Conservation (phyloP, 345 rosid genomes). For the Gynandropsis gynandra region DNA sequence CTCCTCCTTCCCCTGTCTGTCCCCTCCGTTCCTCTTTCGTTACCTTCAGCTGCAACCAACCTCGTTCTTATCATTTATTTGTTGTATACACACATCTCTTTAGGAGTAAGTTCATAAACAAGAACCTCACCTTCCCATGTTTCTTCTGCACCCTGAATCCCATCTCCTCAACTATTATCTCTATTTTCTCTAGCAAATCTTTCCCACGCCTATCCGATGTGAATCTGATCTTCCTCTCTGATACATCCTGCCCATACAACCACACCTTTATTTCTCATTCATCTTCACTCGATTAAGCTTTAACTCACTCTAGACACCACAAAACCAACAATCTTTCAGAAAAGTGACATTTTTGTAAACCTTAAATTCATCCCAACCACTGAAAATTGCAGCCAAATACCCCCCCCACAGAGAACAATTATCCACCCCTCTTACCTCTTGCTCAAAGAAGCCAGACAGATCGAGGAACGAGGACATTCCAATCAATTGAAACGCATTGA, state of each 20-base stretch:
- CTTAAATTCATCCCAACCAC: too few relatives aligned
- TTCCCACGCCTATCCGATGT: slow-evolving; percentile 68
- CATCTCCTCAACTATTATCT: slow-evolving; percentile 59
- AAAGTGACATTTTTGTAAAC: slow-evolving; percentile 4
- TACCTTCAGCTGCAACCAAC: slow-evolving; percentile 49
- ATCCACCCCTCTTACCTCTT: slow-evolving; percentile 48
- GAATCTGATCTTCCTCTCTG: slow-evolving; percentile 89
- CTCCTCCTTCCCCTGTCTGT: slow-evolving; percentile 38
- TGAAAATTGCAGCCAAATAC: too few relatives aligned
- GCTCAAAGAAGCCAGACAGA: slow-evolving; percentile 87
- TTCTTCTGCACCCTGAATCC: slow-evolving; percentile 78
- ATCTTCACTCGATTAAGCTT: slow-evolving; percentile 6
- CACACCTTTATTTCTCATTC: not conserved
- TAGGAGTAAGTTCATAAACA: not conserved
- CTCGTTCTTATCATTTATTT: not conserved
- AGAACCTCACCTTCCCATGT: slow-evolving; percentile 55
- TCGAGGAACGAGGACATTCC: slow-evolving; percentile 97
- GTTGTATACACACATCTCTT: not conserved
- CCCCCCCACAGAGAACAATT: slow-evolving; percentile 1
- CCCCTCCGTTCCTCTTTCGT: slow-evolving; percentile 53
- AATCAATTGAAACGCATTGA: slow-evolving; percentile 87
- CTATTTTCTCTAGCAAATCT: slow-evolving; percentile 72
- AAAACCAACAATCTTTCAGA: not conserved
- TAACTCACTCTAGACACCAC: too few relatives aligned
- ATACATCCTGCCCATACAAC: slow-evolving; percentile 45